Evolutionary conservation across 2,329 filamentous ascomycete species (phyloP), one percentile per base, ranked within the genome.

Genomic region (Macrophomina phaseolina): DNA sequence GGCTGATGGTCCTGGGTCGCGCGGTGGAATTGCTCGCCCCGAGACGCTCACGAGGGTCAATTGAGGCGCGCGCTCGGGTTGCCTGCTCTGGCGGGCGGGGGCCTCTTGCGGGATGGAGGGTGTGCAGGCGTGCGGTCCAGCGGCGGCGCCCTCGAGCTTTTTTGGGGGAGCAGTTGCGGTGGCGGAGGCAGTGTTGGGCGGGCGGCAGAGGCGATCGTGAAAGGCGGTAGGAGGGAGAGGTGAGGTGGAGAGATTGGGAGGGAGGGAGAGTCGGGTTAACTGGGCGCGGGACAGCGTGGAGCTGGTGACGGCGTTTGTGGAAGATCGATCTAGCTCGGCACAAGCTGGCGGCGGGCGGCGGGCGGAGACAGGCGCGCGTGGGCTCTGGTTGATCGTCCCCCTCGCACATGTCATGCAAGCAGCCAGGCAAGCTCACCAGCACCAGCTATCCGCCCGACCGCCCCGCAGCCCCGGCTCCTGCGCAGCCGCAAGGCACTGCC

Each of bases 241-340:
- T 34, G 64, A 61, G 64, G 64, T 42, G 63, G 51, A 61, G 55
- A 61, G 52, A 40, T 16, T 46, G 61, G 11, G 23, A 32, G 23
- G 36, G 64, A n/a, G 46, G 45, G 64, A 18, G 45, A 49, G 18
- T 18, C 32, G 28, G 45, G 28, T 8, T 12, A 12, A 12, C 7
- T 12, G 36, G 11, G 36, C 36, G 11, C 36, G 36, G 36, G 23
- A 4, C 7, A 18, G 52, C 63, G 40, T 34, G 42, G 64, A 42
- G 42, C 45, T 58, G 45, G 53, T 66, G 55, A 55, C 63, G 58
- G 58, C 58, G 58, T 36, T 48, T 38, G 58, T 62, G 45, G 42
- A 28, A 62, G 58, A 62, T 62, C 61, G 61, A 64, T 64, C 46
- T 66, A 66, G 64, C 64, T 66, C 64, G 64, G 64, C 64, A 51